Evolutionary conservation across 768 basidiomycete species (phyloP).

Genomic region (Boletus sp.): DNA sequence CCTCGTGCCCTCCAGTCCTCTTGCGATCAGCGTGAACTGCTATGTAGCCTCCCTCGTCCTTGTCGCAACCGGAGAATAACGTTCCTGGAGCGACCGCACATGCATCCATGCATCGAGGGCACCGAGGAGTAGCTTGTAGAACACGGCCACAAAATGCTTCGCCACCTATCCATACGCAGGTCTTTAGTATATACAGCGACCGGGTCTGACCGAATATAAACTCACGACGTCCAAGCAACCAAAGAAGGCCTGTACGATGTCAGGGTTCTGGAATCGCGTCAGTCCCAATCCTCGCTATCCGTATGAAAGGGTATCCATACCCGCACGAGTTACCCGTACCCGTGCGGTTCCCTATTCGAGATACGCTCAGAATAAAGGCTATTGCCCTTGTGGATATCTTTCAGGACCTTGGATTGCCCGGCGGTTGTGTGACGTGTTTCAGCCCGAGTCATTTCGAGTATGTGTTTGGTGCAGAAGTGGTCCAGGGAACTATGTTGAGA

Average conservation of each 20-base stretch:
- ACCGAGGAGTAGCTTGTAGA: slow-evolving; percentile 61
- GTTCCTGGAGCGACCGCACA: slow-evolving; percentile 77
- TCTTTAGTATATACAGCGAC: background rate
- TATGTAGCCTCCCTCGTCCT: slow-evolving; percentile 38
- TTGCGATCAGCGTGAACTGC: too few relatives aligned
- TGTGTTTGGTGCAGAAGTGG: too few relatives aligned
- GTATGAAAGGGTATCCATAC: too few relatives aligned
- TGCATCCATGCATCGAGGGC: slow-evolving; percentile 65
- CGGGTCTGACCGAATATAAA: slow-evolving; percentile 7
- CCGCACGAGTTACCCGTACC: too few relatives aligned
- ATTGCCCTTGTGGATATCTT: too few relatives aligned
- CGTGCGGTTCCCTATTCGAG: too few relatives aligned
- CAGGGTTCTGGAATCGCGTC: slow-evolving; percentile 66
- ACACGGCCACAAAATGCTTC: slow-evolving; percentile 56
- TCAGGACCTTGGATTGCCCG: too few relatives aligned
- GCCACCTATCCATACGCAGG: slow-evolving; percentile 35
- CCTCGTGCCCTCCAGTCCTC: too few relatives aligned
- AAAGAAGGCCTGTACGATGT: slow-evolving; percentile 89
- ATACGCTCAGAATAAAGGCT: too few relatives aligned
- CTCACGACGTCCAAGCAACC: slow-evolving; percentile 73
- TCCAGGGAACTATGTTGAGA: too few relatives aligned
- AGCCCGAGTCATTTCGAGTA: too few relatives aligned
- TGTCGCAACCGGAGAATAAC: slow-evolving; percentile 81
- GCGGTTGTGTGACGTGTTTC: too few relatives aligned
- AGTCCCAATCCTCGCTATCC: background rate